Evolutionary conservation across 805 yeast species (phyloP), one percentile per base, ranked within the genome.

Genomic region (Wickerhamiella australiensis): DNA sequence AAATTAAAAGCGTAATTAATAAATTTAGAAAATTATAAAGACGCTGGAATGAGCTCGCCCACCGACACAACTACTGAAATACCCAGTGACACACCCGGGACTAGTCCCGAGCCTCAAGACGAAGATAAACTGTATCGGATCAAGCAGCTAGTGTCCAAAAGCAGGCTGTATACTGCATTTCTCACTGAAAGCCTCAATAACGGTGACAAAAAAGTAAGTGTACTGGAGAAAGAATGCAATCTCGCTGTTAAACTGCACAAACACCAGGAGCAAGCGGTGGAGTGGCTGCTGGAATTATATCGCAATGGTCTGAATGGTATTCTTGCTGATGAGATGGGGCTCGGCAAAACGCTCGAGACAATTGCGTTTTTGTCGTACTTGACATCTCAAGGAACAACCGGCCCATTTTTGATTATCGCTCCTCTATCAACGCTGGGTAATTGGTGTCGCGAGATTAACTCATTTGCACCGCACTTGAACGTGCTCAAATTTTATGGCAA

Each of bases 321-420:
- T 31, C 68, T 92, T 18, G 97, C 97, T 0, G 97, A 92, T 66
- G 97, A 90, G 64, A 90, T 90, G 98, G 97, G 97, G 0, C 68
- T 90, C 22, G 98, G 98, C 1, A 90, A 90, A 62, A 92, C 98
- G 0, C 65, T 90, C 6, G 95, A 92, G 63, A 81, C 92, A 40
- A 85, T 90, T 50, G 75, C 95, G 0, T 71, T 90, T 52, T 58
- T 87, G 3, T 77, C 85, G 4, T 85, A 81, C 59, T 68, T 88
- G 33, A 74, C 81, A 42, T 95, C 85, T 56, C 79, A 85, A 62
- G 87, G 84, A 2, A 76, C 85, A 1, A 59, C 62, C 0, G 94
- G 94, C 0, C 96, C 96, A 1, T 96, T 92, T 71, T 68, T 92
- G 50, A 82, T 92, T 22, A 88, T 92, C 22, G 97, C 90, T 7